Conservation (phyloP, 768 basidiomycete genomes). For the Tulasnella sp. region DNA sequence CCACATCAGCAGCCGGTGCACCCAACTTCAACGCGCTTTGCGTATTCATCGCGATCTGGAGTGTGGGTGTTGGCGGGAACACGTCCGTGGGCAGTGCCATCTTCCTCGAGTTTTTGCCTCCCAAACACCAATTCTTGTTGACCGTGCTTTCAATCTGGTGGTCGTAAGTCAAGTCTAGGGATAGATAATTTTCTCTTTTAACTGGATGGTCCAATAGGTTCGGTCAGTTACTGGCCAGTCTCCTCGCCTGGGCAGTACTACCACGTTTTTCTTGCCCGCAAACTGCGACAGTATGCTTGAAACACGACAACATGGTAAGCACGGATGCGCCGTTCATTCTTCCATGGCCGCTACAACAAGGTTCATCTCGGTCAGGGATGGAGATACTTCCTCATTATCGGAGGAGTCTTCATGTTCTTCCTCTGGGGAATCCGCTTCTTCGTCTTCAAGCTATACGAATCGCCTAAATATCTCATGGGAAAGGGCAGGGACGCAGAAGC, state of each 20-base stretch:
- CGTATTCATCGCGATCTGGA: slow-evolving; percentile 36
- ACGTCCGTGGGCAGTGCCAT: slow-evolving; percentile 65
- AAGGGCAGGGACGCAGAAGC: slow-evolving; percentile 48
- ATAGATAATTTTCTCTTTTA: no score
- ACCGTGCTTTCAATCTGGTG: slow-evolving; percentile 70
- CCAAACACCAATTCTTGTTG: slow-evolving; percentile 60
- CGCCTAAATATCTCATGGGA: slow-evolving; percentile 60
- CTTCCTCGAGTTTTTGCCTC: slow-evolving; percentile 63
- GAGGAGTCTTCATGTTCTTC: slow-evolving; percentile 57
- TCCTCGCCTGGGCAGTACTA: slow-evolving; percentile 59
- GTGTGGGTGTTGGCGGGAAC: slow-evolving; percentile 61
- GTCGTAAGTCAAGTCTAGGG: no score
- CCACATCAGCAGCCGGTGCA: slow-evolving; percentile 47
- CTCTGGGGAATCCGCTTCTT: slow-evolving; percentile 52
- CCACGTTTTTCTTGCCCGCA: slow-evolving; percentile 48
- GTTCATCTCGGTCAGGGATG: slow-evolving; percentile 31
- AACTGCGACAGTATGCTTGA: slow-evolving; percentile 31
- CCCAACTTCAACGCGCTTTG: slow-evolving; percentile 42
- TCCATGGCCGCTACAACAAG: not conserved
- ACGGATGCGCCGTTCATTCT: not conserved
- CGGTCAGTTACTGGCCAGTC: slow-evolving; percentile 52
- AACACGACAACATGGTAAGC: slow-evolving; percentile 41
- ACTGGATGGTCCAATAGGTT: no score
- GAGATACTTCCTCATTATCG: slow-evolving; percentile 60
- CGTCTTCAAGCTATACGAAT: slow-evolving; percentile 53